phyloP scores from a whole-genome alignment of 192 early-diverging fungal genomes.

The Coemansia sp. region DNA sequence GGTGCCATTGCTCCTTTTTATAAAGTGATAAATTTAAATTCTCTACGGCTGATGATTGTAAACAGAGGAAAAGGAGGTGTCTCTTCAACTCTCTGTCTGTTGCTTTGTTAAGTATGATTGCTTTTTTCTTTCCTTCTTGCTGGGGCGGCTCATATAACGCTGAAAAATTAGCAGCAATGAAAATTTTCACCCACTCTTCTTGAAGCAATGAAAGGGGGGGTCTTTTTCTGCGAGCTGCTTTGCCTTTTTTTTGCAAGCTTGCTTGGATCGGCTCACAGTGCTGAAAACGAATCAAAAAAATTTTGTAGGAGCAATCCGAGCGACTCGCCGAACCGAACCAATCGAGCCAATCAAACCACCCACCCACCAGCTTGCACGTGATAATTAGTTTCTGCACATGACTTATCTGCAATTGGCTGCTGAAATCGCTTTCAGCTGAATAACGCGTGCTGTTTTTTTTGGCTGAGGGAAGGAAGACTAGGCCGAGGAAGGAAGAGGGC shows the following conservation, averaged over 20 bases:
- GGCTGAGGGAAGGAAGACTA: background rate
- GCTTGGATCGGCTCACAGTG: background rate
- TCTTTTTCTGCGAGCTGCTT: too few species aligned
- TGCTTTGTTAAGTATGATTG: background rate
- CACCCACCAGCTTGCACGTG: background rate
- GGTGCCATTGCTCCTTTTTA: constrained; percentile 53
- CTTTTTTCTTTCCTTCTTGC: background rate
- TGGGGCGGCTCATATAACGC: background rate
- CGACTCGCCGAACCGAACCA: background rate
- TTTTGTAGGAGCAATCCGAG: background rate
- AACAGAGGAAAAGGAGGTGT: constrained; percentile 50
- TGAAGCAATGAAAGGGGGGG: too few species aligned
- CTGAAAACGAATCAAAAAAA: background rate
- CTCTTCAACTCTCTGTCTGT: background rate
- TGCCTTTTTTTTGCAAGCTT: too few species aligned
- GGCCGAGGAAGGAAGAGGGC: background rate
- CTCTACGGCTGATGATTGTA: constrained; percentile 29
- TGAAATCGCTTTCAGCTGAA: background rate
- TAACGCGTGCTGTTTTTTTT: background rate
- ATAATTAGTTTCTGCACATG: background rate
- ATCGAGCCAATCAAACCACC: background rate
- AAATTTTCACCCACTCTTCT: background rate
- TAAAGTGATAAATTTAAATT: constrained; percentile 27
- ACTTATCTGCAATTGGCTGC: background rate
- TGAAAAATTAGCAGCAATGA: background rate